Evolutionary conservation across 305 asterid species (phyloP).

Genomic region (Stenogyne calaminthoides): DNA sequence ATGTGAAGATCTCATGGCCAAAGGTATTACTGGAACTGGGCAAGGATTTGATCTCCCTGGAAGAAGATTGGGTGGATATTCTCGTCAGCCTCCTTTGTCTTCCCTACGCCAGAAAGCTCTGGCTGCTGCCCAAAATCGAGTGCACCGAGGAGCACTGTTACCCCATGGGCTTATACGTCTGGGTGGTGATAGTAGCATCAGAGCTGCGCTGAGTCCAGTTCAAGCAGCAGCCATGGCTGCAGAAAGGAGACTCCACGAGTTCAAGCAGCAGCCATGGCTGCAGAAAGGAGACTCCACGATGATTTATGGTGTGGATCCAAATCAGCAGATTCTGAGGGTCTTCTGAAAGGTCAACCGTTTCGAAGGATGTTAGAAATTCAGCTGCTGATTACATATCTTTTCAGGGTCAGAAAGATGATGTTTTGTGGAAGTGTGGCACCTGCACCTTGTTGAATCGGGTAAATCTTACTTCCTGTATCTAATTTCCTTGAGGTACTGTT

Average conservation of each 20-base stretch:
- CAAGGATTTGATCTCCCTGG: constrained; percentile 86
- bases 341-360: constrained; percentile 39
- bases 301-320: constrained; percentile 84
- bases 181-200: constrained; percentile 74
- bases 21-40: constrained; percentile 71
- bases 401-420: constrained; percentile 36
- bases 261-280: constrained; percentile 98
- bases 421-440: constrained; percentile 58
- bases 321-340: constrained; percentile 42
- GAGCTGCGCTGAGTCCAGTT: constrained; percentile 62
- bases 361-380: constrained; percentile 28
- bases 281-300: constrained; percentile 79
- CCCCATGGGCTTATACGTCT: constrained; percentile 67
- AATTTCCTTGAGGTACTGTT: neutral
- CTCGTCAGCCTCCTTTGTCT: constrained; percentile 62
- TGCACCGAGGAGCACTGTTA: constrained; percentile 44
- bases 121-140: constrained; percentile 70
- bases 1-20: constrained; percentile 72
- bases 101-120: constrained; percentile 64
- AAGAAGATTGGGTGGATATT: constrained; percentile 75
- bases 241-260: constrained; percentile 76
- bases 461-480: constrained; percentile 16
- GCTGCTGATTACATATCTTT: constrained; percentile 30
- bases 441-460: constrained; percentile 77
- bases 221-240: constrained; percentile 99